Evolutionary conservation across 176 grass and related monocot genomes (phyloP).

Genomic region (Oryza nivara): DNA sequence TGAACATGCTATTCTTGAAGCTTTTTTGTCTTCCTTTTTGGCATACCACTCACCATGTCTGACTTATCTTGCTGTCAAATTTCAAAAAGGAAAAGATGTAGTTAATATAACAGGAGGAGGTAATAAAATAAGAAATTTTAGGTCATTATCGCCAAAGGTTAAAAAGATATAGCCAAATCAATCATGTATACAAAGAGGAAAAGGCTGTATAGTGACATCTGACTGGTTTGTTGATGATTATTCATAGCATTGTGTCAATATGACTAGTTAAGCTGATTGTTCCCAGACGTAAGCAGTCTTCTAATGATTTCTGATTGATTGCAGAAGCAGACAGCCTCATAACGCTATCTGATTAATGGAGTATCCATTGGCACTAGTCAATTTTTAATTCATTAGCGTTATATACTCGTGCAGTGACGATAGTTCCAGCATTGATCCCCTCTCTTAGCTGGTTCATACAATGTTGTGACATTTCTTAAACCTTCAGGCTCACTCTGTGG

Average conservation of each 20-base stretch:
- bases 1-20: constrained; percentile 42
- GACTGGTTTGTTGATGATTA: neutral
- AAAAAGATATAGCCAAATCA: constrained; percentile 27
- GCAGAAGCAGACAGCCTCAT: neutral
- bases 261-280: neutral
- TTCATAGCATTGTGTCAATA: constrained; percentile 20
- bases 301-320: constrained; percentile 20
- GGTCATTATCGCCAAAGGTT: neutral
- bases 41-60: constrained; percentile 27
- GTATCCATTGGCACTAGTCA: neutral
- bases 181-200: constrained; percentile 11
- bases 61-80: constrained; percentile 49
- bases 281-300: neutral
- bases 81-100: constrained; percentile 19
- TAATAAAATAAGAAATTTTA: constrained; percentile 6
- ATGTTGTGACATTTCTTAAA: neutral
- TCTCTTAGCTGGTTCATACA: too few relatives aligned
- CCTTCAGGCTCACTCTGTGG: neutral
- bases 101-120: neutral
- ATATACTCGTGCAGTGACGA: neutral
- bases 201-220: neutral
- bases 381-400: neutral
- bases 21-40: constrained; percentile 41
- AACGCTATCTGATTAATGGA: constrained; percentile 16
- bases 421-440: too few relatives aligned